Evolutionary conservation across 2,329 filamentous ascomycete genomes (phyloP), one percentile per base, ranked within the genome.

Genomic region (Aspergillus oerlinghausenensis): DNA sequence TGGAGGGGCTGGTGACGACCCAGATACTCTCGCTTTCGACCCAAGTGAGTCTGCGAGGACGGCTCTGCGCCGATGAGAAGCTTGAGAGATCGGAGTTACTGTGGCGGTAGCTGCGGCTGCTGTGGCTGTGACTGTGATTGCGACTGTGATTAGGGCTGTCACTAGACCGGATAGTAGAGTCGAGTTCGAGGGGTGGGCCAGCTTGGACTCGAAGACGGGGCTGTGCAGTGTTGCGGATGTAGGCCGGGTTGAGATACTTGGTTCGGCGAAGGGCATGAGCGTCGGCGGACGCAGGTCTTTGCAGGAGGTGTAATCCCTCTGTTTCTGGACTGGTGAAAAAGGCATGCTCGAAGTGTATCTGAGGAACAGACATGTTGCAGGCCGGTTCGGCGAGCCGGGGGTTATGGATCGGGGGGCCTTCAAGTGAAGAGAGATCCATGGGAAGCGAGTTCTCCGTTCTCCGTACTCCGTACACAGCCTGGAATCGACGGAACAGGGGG

Each of bases 341-440:
- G 42, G 42, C 29, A 38, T 54, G 43, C 6, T 61, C 55, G 9
- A 61, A 45, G 32, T 35, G 57, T 49, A 61, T 61, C 28, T 54
- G 55, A 40, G 60, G 60, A 10, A 58, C 45, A 17, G 28, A 49
- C 23, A 47, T 50, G 40, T 26, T 50, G 14, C 52, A 32, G 8
- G 48, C 28, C 26, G 49, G 5, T 28, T 38, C 32, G 25, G 58
- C 54, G 49, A 65, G 63, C 50, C 60, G 62, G 8, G 61, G 43
- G 49, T 70, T 62, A 10, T 57, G 35, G 25, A 73, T 63, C 2
- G 70, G 70, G 47, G 69, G 69, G 3, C 72, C 72, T 61, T 72
- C 71, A 2, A 74, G 63, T 9, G 69, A 71, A 9, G 72, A 74
- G 23, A 74, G 66, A 54, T 74, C 72, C 66, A 65, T 66, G 42